Percentiles rank a stretch among this genome's conserved stretches.
Conservation (phyloP, 1,139 yeast genomes). For the Arxiozyma heterogenica region DNA sequence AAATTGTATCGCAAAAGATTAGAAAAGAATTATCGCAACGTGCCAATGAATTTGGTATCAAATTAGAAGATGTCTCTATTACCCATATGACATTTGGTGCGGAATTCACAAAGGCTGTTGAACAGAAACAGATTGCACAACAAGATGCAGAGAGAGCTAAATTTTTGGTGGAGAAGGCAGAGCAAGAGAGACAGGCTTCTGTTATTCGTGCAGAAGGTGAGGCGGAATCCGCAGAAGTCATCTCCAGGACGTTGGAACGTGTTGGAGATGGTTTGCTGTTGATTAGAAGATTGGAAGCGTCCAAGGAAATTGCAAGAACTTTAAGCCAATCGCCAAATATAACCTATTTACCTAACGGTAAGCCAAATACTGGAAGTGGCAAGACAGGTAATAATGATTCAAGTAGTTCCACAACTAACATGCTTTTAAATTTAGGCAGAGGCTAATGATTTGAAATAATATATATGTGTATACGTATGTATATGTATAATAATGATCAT, state of each 20-base stretch:
- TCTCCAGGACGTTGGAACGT: conserved; percentile 84
- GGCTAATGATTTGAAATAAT: conserved; percentile 1
- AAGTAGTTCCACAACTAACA: conserved; percentile 26
- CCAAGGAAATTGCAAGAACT: conserved; percentile 87
- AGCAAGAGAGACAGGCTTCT: conserved; percentile 91
- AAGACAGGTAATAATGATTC: not conserved
- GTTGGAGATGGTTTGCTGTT: conserved; percentile 94
- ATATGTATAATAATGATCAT: not conserved
- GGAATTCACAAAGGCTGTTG: conserved; percentile 97
- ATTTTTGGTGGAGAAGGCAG: conserved; percentile 90
- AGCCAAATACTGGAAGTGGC: not conserved
- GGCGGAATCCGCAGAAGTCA: conserved; percentile 95
- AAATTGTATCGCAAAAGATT: conserved; percentile 83
- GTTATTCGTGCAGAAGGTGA: conserved; percentile 81
- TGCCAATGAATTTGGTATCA: conserved; percentile 76
- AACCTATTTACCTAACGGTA: conserved; percentile 72
- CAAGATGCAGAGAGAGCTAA: conserved; percentile 98
- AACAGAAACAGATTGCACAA: conserved; percentile 97
- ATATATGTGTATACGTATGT: not conserved
- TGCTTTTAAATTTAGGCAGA: conserved; percentile 38
- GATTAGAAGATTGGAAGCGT: conserved; percentile 93
- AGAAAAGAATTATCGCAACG: conserved; percentile 83
- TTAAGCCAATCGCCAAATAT: conserved; percentile 77
- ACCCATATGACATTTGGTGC: conserved; percentile 97
- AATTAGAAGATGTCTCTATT: conserved; percentile 91